phyloP scores from a whole-genome alignment of 305 asterid genomes.

The Ajuga reptans region DNA sequence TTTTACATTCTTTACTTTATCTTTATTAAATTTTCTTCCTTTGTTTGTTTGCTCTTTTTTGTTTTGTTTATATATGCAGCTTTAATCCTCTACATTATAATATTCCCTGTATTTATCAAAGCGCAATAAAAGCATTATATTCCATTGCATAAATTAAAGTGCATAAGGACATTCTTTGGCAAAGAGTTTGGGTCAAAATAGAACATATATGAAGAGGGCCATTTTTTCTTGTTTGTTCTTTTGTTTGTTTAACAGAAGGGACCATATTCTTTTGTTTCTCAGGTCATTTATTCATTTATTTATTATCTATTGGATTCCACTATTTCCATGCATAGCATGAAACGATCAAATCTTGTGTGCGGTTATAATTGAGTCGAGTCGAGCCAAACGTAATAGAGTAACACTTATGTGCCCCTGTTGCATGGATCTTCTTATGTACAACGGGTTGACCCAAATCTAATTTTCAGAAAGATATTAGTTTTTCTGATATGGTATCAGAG shows the following conservation, averaged over 20 bases:
- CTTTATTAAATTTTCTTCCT: conserved; percentile 23
- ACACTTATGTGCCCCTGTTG: too few species aligned
- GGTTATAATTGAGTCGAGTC: too few species aligned
- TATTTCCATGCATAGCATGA: neutral
- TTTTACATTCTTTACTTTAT: conserved; percentile 22
- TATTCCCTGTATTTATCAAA: conserved; percentile 24
- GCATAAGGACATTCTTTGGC: conserved; percentile 33
- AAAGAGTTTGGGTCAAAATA: conserved; percentile 26
- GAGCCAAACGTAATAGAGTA: too few species aligned
- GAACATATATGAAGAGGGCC: conserved; percentile 8
- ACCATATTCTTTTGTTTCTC: conserved; percentile 20
- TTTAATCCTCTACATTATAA: conserved; percentile 33
- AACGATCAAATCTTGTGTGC: too few species aligned
- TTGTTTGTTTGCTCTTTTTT: conserved; percentile 36
- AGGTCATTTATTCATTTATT: neutral
- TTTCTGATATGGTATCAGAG: too few species aligned
- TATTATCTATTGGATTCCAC: conserved; percentile 17
- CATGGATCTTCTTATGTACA: too few species aligned
- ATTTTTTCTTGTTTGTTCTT: conserved; percentile 7
- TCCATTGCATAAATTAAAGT: conserved; percentile 20
- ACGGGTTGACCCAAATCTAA: too few species aligned
- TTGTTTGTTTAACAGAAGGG: conserved; percentile 17
- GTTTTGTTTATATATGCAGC: conserved; percentile 23
- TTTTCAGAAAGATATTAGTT: too few species aligned
- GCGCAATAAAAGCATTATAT: conserved; percentile 29